Base-by-base conservation (phyloP, 2,329 filamentous ascomycete genomes). In the Pseudopithomyces maydicus region DNA sequence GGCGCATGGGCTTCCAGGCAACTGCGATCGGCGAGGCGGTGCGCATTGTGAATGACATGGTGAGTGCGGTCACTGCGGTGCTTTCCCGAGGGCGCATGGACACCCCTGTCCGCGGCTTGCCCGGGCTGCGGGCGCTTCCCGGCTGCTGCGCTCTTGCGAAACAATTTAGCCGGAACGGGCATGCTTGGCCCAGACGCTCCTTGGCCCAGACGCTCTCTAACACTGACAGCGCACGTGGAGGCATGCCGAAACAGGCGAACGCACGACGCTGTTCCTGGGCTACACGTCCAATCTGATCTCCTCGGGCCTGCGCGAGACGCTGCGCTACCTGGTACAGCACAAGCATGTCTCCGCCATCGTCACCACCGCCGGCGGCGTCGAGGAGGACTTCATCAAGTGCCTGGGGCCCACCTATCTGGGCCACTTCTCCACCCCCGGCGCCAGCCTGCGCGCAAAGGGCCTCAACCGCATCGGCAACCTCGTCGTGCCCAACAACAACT, bases 311-410 rank as follows among this genome's bases (percentile, higher is more conserved):
- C 87, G 95, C 52, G 93, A 96, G 64, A 93, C 93, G 35, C 82
- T 99, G 63, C 90, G 95, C 55, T 99, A 92, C 80, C 86, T 99
- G 0, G 93, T 96, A 43, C 86, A 98, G 79, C 92, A 99, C 79
- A 89, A 88, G 61, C 93, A 98, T 74, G 88, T 99, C 61, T 95
- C 92, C 0, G 90, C 90, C 64, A 91, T 99, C 69, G 95, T 99
- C 58, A 97, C 95, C 22, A 97, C 95, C 0, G 95, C 95, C 0
- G 95, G 95, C 43, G 95, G 95, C 48, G 86, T 99, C 51, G 95
- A 99, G 77, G 95, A 99, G 75, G 95, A 99, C 77, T 88, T 99
- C 56, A 99, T 99, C 84, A 99, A 99, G 80, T 99, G 95, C 69
- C 87, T 99, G 2, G 95, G 90, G 11, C 89, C 92, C 51, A 99